Conservation (phyloP, 208 protist genomes). For the Trypanosomatidae sp. region DNA sequence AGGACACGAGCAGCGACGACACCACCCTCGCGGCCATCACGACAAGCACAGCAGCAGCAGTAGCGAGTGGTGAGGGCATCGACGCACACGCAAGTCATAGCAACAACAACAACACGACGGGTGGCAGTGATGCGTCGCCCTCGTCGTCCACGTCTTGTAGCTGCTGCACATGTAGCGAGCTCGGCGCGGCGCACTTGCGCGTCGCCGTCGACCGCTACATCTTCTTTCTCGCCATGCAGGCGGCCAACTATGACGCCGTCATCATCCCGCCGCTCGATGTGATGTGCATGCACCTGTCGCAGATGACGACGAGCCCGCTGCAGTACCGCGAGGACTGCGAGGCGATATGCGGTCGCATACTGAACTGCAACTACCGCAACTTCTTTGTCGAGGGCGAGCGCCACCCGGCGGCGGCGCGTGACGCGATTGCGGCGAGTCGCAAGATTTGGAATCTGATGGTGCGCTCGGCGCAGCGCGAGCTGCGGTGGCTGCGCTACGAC, state of each 20-base stretch:
- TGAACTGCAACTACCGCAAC: constrained; percentile 78
- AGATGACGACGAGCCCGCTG: constrained; percentile 51
- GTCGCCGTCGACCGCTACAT: constrained; percentile 76
- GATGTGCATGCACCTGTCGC: constrained; percentile 75
- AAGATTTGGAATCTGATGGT: constrained; percentile 85
- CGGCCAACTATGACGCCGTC: constrained; percentile 73
- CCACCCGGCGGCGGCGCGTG: constrained; percentile 28
- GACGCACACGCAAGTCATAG: neutral
- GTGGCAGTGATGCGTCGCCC: neutral
- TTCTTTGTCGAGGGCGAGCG: constrained; percentile 56
- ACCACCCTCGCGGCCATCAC: no score
- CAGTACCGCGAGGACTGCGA: constrained; percentile 76
- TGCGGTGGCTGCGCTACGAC: constrained; percentile 78
- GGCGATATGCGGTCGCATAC: constrained; percentile 63
- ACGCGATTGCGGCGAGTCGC: constrained; percentile 38
- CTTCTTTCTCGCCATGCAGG: constrained; percentile 82
- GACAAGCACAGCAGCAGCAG: neutral
- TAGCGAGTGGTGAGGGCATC: neutral
- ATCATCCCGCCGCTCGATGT: constrained; percentile 84
- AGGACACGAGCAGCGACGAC: no score
- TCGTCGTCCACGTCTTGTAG: constrained; percentile 2
- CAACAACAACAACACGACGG: constrained; percentile 2
- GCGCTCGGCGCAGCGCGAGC: constrained; percentile 48
- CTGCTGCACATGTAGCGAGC: constrained; percentile 3
- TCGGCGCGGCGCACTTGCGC: constrained; percentile 23